Base-by-base conservation (phyloP, 495 filamentous ascomycete species). In the Schizothecium vesticola region DNA sequence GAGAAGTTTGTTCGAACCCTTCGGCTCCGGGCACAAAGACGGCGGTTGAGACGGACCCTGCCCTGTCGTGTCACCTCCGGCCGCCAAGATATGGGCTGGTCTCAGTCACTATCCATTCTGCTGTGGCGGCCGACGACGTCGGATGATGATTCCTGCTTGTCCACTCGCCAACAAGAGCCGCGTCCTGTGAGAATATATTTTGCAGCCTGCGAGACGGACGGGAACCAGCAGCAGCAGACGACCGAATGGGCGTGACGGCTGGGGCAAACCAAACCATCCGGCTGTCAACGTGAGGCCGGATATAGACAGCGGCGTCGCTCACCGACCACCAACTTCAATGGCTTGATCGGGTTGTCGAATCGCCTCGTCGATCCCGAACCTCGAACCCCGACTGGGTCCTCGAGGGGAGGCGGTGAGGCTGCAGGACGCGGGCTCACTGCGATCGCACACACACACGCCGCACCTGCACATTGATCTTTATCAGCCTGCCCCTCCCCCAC, bases 381-480 rank as follows among this genome's bases (percentile, higher is more conserved):
- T 60, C 56, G 57, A 23, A 22, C 22, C 65, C 29, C 56, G 19
- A 66, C 65, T 66, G 65, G 65, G 25, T 36, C 22, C 62, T 24
- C 16, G 29, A 16, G 60, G 29, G 29, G 67, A 69, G 56, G 67
- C 67, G 67, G 67, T 69, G 67, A 69, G 67, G 63, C 67, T 69
- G 67, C 67, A 69, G 59, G 36, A 69, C 58, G 67, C 63, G 56
- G 56, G 63, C 59, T 60, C 57, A 29, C 56, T 31, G 24, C 62
- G 67, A 68, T 59, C 61, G 36, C 59, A 64, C 43, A 51, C 43
- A 43, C 36, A 43, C 33, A 43, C 33, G 4, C 13, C 33, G 33
- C 13, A 16, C 0, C 43, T 51, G 43, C 43, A 51, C 43, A 8
- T 51, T 51, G 43, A 36, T 36, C 26, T 31, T 31, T 31, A 63